These are phyloP conservation scores for Trypanosoma theileri DNA, from an alignment of 208 protist genomes.

Conservation along the genomic window DNA sequence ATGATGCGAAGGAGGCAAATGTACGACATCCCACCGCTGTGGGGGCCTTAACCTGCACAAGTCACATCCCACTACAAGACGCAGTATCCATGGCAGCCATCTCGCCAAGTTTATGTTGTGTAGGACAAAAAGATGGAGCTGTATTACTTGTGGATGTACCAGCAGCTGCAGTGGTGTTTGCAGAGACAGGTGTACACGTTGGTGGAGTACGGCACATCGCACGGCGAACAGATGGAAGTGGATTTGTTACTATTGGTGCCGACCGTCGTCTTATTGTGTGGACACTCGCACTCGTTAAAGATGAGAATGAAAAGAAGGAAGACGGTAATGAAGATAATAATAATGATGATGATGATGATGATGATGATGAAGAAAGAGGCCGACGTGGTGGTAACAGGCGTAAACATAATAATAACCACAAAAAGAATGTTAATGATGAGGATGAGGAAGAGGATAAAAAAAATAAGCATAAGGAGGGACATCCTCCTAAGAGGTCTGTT, in stretches of 20 bases:
- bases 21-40: conserved; percentile 47
- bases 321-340: not conserved
- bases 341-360: not conserved
- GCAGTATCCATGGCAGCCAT: conserved; percentile 66
- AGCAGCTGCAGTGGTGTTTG: conserved; percentile 74
- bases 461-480: not conserved
- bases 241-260: conserved; percentile 75
- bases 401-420: not conserved
- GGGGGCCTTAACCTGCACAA: conserved; percentile 55
- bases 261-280: conserved; percentile 86
- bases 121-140: conserved; percentile 73
- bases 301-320: not conserved
- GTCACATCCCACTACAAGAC: conserved; percentile 41
- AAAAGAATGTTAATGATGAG: no score
- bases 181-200: conserved; percentile 82
- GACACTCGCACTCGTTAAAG: conserved; percentile 64
- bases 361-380: conserved; percentile 3
- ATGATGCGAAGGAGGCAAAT: conserved; percentile 76
- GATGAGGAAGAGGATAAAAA: no score
- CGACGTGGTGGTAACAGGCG: conserved; percentile 1
- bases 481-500: no score
- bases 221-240: conserved; percentile 49
- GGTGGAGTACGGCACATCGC: conserved; percentile 74
- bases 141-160: conserved; percentile 69
- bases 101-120: conserved; percentile 62